phyloP scores from a whole-genome alignment of 179 eudicot genomes.

The Nepenthes alata region DNA sequence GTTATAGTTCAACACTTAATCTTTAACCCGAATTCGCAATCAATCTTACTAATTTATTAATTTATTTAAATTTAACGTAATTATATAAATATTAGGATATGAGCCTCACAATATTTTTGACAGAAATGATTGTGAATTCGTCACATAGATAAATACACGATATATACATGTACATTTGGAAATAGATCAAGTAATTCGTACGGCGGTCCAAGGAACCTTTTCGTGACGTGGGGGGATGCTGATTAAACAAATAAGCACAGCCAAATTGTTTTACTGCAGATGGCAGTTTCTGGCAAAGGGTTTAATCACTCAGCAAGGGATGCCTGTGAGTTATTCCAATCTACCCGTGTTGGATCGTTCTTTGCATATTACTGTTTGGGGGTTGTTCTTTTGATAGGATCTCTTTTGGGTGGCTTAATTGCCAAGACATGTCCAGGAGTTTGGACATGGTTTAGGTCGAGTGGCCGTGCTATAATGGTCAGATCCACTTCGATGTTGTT shows the following conservation, averaged over 20 bases:
- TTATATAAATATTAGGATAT: too few relatives aligned
- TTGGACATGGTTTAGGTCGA: slow-evolving; percentile 63
- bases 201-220: too few relatives aligned
- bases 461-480: slow-evolving; percentile 64
- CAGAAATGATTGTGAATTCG: too few relatives aligned
- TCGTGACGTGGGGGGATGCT: too few relatives aligned
- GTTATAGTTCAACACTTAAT: too few relatives aligned
- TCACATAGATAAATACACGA: too few relatives aligned
- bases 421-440: slow-evolving; percentile 84
- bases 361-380: slow-evolving; percentile 95
- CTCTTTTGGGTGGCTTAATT: slow-evolving; percentile 79
- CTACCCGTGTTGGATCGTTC: slow-evolving; percentile 91
- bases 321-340: slow-evolving; percentile 97
- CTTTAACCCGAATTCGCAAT: too few relatives aligned
- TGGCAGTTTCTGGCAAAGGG: slow-evolving; percentile 87
- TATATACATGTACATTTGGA: too few relatives aligned
- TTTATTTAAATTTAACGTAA: too few relatives aligned
- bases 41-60: too few relatives aligned
- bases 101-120: too few relatives aligned
- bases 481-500: slow-evolving; percentile 90
- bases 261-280: slow-evolving; percentile 24
- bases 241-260: background rate
- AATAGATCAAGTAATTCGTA: too few relatives aligned
- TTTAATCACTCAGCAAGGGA: slow-evolving; percentile 94
- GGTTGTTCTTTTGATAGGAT: slow-evolving; percentile 87